Percentiles rank a stretch among this genome's conserved stretches.
Conservation (phyloP, 805 yeast genomes). For the Limtongia smithiae region DNA sequence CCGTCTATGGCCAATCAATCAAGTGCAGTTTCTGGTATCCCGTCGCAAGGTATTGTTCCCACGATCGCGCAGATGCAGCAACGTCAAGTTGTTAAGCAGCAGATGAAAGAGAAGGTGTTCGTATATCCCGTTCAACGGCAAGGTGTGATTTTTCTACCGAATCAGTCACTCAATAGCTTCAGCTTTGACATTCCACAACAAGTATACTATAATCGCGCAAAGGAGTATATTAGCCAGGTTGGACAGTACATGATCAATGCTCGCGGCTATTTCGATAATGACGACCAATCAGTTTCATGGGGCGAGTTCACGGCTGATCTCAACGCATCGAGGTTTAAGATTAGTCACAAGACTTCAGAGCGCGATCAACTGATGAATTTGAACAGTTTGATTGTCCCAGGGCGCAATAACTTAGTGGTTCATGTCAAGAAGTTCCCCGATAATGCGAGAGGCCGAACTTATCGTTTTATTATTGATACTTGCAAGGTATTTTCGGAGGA, state of each 20-base stretch:
- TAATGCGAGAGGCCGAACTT: not conserved
- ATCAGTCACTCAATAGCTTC: too few relatives aligned
- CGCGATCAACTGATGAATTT: not conserved
- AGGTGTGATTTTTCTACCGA: not conserved
- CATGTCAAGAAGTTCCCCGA: not conserved
- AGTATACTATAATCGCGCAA: too few relatives aligned
- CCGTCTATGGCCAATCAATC: too few relatives aligned
- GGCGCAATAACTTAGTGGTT: not conserved
- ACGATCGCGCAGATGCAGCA: conserved; percentile 10
- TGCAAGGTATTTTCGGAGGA: too few relatives aligned
- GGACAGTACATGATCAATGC: not conserved
- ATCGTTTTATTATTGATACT: too few relatives aligned
- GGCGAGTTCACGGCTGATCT: not conserved
- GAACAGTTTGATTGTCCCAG: not conserved
- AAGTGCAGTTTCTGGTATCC: too few relatives aligned
- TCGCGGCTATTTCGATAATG: not conserved
- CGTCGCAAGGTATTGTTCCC: too few relatives aligned
- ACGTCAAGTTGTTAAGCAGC: not conserved
- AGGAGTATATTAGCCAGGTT: too few relatives aligned
- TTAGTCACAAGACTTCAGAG: not conserved
- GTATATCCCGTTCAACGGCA: not conserved
- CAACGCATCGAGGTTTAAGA: not conserved
- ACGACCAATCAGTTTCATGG: not conserved
- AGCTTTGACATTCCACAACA: too few relatives aligned
- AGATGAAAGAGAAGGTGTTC: too few relatives aligned